Evolutionary conservation across 257 asterid species (phyloP), one percentile per base, ranked within the genome.

Genomic region (Sherardia arvensis): DNA sequence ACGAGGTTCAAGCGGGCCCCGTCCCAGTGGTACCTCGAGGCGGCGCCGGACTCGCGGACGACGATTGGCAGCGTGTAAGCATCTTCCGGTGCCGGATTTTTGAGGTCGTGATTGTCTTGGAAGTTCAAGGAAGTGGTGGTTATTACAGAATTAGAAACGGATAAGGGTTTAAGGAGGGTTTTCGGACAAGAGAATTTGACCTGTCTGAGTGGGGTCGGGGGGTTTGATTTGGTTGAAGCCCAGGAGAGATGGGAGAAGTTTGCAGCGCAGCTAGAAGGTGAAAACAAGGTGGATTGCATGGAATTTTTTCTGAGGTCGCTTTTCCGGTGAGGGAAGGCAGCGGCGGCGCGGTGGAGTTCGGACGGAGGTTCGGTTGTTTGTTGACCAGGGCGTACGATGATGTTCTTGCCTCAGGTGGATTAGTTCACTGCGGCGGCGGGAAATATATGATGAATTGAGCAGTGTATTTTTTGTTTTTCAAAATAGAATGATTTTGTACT

Each of bases 21-120:
- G 65, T 92, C 95, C 96, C 91, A 92, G 59, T 78, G 77, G 63
- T 73, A 89, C 77, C 85, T 83, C 26, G 77, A 83, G 70, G 81
- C 79, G 49, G 77, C 61, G 15, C 91, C 87, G 1, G 87, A 71
- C 36, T 75, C 75, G 63, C 80, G 78, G 66, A 84, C 34, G 10
- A 70, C 80, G 26, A 92, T 78, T 20, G 88, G 95, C 61, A 90
- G 90, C 58, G 71, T 65, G 57, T 47, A 38, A 51, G 66, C 67
- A 58, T 56, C 48, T 4, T 30, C 67, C 32, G 59, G 64, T n/a
- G 8, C 61, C 25, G 55, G 78, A 58, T 53, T 12, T 60, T 62
- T 53, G 68, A 75, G 67, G 64, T 71, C 65, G 10, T 65, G 57
- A 51, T 71, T 71, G 53, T 70, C 72, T 38, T 66, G 74, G 73